Evolutionary conservation across 345 rosid species (phyloP).

Genomic region (Anastatica hierochuntica): DNA sequence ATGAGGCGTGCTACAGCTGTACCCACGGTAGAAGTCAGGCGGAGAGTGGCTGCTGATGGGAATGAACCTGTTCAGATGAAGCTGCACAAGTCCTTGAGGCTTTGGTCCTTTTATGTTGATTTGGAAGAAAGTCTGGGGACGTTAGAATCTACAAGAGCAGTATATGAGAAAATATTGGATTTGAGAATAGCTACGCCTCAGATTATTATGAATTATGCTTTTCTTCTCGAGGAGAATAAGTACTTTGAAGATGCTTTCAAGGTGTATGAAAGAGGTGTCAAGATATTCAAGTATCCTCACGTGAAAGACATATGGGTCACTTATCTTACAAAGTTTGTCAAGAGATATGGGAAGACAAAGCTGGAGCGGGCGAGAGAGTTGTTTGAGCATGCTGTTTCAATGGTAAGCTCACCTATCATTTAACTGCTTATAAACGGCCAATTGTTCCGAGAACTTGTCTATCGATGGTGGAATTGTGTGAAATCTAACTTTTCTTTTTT

Average conservation of each 20-base stretch:
- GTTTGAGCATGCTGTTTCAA: conserved; percentile 87
- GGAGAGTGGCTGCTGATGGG: conserved; percentile 94
- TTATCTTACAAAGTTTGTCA: conserved; percentile 80
- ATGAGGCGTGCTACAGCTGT: conserved; percentile 95
- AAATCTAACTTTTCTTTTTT: conserved; percentile 4
- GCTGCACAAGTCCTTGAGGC: conserved; percentile 76
- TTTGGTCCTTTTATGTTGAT: conserved; percentile 90
- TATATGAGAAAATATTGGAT: conserved; percentile 88
- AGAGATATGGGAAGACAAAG: conserved; percentile 81
- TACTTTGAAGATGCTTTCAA: conserved; percentile 98
- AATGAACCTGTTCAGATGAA: conserved; percentile 92
- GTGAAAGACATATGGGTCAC: conserved; percentile 96
- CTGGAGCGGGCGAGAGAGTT: conserved; percentile 91
- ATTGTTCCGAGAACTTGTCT: no score
- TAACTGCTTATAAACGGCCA: no score
- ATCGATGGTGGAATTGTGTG: no score
- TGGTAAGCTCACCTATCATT: conserved; percentile 36
- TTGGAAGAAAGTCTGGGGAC: conserved; percentile 92
- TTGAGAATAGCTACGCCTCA: conserved; percentile 96
- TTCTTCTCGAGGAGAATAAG: conserved; percentile 79
- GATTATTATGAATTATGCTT: conserved; percentile 79
- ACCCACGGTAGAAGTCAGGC: conserved; percentile 89
- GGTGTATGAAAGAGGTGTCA: conserved; percentile 95
- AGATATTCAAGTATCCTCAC: conserved; percentile 94
- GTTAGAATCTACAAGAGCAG: conserved; percentile 81